These are phyloP conservation scores for Solanum etuberosum DNA, from an alignment of 257 asterid genomes.

Conservation along the genomic window DNA sequence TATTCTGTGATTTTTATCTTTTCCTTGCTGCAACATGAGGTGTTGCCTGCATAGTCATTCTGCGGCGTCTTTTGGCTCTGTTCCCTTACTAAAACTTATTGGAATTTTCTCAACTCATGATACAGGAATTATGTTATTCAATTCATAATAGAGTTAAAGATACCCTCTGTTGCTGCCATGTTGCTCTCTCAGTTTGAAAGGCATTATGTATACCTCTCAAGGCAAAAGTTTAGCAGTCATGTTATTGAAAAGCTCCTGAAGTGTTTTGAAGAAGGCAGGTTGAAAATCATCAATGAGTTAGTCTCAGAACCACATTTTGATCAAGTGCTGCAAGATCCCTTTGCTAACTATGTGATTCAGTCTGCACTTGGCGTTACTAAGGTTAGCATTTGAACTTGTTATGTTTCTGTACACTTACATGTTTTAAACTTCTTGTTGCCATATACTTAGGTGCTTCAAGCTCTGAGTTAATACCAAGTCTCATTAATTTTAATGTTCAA, in stretches of 20 bases:
- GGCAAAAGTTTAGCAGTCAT: constrained; percentile 38
- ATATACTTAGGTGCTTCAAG: neutral
- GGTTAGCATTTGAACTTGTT: constrained; percentile 4
- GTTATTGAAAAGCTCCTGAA: constrained; percentile 33
- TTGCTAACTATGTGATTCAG: constrained; percentile 35
- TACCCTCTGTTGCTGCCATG: constrained; percentile 12
- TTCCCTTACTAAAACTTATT: neutral
- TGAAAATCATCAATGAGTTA: constrained; percentile 18
- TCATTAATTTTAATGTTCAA: neutral
- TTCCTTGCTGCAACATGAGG: neutral
- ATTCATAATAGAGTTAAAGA: constrained; percentile 22
- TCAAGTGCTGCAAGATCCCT: constrained; percentile 30
- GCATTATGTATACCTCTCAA: constrained; percentile 21
- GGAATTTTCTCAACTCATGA: neutral
- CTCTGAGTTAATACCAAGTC: neutral
- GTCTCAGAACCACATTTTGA: constrained; percentile 20
- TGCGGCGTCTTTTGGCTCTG: neutral
- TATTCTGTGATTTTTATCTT: neutral
- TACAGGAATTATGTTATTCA: constrained; percentile 46
- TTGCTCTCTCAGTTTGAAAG: constrained; percentile 27
- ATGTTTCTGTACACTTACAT: neutral
- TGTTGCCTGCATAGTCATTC: neutral
- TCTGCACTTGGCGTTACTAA: constrained; percentile 30
- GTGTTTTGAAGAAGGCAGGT: constrained; percentile 11
- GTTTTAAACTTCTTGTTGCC: neutral